Conservation (phyloP, 2,329 filamentous ascomycete species). For the Fusarium brevicatenulatum region DNA sequence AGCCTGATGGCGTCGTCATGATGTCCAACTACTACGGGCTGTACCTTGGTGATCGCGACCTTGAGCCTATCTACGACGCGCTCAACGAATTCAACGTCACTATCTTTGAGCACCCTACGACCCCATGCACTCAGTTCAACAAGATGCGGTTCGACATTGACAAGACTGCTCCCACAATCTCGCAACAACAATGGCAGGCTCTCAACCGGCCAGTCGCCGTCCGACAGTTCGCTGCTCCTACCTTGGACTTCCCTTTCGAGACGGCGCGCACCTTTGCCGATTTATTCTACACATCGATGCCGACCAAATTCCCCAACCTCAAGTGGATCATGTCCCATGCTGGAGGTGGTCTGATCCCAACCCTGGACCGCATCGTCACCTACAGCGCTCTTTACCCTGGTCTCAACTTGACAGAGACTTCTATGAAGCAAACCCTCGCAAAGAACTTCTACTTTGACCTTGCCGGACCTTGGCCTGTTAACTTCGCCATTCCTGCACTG, state of each 20-base stretch:
- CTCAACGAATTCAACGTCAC: slow-evolving; percentile 7
- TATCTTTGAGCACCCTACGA: slow-evolving; percentile 22
- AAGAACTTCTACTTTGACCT: slow-evolving; percentile 14
- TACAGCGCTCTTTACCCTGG: slow-evolving; percentile 17
- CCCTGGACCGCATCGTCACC: slow-evolving; percentile 31
- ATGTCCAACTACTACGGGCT: slow-evolving; percentile 23
- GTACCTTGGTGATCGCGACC: slow-evolving; percentile 7
- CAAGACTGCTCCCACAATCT: background rate
- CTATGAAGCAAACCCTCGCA: background rate
- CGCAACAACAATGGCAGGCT: slow-evolving; percentile 18
- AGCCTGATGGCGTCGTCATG: slow-evolving; percentile 10
- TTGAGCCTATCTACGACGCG: slow-evolving; percentile 2
- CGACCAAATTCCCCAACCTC: slow-evolving; percentile 35
- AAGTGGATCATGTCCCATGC: slow-evolving; percentile 44
- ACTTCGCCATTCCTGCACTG: slow-evolving; percentile 5
- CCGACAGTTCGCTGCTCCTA: slow-evolving; percentile 10
- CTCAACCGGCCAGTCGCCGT: slow-evolving; percentile 13
- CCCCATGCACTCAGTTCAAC: slow-evolving; percentile 18
- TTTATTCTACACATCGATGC: slow-evolving; percentile 34
- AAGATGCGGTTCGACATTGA: slow-evolving; percentile 1
- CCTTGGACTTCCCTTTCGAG: slow-evolving; percentile 18
- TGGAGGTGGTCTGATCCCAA: slow-evolving; percentile 40
- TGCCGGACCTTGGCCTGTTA: slow-evolving; percentile 15
- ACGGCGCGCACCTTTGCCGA: slow-evolving; percentile 34
- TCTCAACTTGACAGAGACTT: slow-evolving; percentile 9